Conservation (phyloP, 352 stramenopile species). For the Phytopythium vexans region DNA sequence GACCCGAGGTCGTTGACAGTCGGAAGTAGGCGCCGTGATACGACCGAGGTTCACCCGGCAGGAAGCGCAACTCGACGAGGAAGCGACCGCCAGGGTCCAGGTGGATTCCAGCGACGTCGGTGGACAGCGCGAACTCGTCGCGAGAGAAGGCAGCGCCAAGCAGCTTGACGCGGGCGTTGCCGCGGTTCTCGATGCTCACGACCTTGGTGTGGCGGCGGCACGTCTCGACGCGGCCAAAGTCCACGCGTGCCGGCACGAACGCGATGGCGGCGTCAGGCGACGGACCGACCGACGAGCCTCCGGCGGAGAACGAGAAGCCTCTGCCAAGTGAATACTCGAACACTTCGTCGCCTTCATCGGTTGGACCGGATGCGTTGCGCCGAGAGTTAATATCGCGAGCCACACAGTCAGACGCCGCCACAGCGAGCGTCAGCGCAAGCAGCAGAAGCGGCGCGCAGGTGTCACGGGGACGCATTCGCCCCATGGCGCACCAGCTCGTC, state of each 20-base stretch:
- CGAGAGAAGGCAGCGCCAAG: conserved; percentile 42
- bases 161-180: conserved; percentile 21
- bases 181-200: conserved; percentile 39
- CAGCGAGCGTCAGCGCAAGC: no score
- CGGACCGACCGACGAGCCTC: not conserved
- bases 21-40: conserved; percentile 24
- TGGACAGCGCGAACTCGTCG: conserved; percentile 33
- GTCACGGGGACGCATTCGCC: no score
- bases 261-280: conserved; percentile 25
- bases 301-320: conserved; percentile 3
- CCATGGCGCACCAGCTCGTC: no score
- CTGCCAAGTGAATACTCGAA: not conserved
- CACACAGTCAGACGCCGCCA: not conserved
- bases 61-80: conserved; percentile 34
- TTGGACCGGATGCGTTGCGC: not conserved
- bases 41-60: conserved; percentile 21
- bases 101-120: conserved; percentile 28
- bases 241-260: conserved; percentile 30
- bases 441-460: no score
- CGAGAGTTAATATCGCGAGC: not conserved
- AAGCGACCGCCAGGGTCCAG: conserved; percentile 31
- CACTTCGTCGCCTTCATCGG: not conserved
- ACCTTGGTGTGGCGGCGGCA: conserved; percentile 27
- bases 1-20: conserved; percentile 40
- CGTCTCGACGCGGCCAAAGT: conserved; percentile 33